phyloP scores from a whole-genome alignment of 805 yeast species.

The Yarrowia sp. region DNA sequence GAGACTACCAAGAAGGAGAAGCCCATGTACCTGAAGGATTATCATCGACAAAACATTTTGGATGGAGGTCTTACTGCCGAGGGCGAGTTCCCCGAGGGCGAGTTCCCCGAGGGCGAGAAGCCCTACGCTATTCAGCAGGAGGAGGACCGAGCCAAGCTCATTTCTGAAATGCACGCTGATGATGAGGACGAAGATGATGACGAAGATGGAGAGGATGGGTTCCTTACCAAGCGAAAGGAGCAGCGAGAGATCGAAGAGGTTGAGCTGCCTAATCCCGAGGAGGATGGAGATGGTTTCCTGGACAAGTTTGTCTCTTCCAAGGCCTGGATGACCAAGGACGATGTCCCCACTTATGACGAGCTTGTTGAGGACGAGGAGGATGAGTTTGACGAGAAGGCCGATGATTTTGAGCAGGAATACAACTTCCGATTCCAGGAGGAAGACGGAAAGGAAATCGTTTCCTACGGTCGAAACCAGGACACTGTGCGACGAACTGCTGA shows the following conservation, averaged over 20 bases:
- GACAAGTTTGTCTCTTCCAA: constrained; percentile 66
- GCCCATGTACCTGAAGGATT: constrained; percentile 87
- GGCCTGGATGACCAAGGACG: constrained; percentile 84
- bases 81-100: constrained; percentile 47
- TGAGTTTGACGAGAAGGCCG: constrained; percentile 89
- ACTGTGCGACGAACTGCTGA: constrained; percentile 79
- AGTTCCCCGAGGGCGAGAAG: constrained; percentile 50
- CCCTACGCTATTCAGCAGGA: constrained; percentile 72
- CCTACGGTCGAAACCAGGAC: constrained; percentile 90
- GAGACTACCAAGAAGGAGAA: constrained; percentile 45
- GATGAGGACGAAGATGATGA: constrained; percentile 47
- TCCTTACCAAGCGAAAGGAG: constrained; percentile 58
- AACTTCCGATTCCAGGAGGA: constrained; percentile 95
- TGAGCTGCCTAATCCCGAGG: constrained; percentile 62
- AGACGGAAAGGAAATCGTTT: constrained; percentile 80
- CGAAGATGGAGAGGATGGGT: constrained; percentile 45
- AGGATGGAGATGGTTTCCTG: constrained; percentile 66
- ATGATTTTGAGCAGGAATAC: constrained; percentile 84
- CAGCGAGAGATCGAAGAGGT: constrained; percentile 38
- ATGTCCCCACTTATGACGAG: constrained; percentile 45
- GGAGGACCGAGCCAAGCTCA: constrained; percentile 69
- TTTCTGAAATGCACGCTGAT: constrained; percentile 65
- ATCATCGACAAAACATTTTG: constrained; percentile 80
- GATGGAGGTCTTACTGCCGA: constrained; percentile 57
- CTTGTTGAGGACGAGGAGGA: constrained; percentile 59